A percentile compares a stretch with the other conserved stretches of the same genome.
Conservation (phyloP, 1,284 basidiomycete genomes). For the Meira miltonrushii region DNA sequence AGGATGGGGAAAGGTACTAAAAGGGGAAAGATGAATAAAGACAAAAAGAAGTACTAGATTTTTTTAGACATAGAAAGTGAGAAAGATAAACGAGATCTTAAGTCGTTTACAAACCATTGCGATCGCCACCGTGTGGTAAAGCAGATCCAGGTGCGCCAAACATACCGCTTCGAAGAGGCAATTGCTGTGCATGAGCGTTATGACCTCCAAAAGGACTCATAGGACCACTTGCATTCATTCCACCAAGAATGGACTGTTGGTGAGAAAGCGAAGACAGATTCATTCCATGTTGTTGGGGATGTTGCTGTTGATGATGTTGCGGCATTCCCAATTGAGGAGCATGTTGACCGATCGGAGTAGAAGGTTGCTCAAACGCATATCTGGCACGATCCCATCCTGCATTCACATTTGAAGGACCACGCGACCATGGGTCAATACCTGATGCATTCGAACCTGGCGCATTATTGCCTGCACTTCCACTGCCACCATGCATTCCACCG, state of each 20-base stretch:
- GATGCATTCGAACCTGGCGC: neutral
- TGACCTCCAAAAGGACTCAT: neutral
- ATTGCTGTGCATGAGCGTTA: neutral
- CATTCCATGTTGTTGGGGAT: neutral
- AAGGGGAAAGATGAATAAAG: neutral
- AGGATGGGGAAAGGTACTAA: neutral
- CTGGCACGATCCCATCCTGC: conserved; percentile 44
- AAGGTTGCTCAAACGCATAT: conserved; percentile 44
- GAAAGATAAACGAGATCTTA: neutral
- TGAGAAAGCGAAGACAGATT: neutral
- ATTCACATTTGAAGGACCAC: conserved; percentile 15
- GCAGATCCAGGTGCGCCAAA: neutral
- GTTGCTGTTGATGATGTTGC: conserved; percentile 8
- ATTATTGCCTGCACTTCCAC: neutral
- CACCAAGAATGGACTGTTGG: neutral
- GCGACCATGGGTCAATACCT: conserved; percentile 29
- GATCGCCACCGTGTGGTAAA: neutral
- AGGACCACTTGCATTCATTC: neutral
- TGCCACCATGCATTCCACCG: conserved; percentile 6
- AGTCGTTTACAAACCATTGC: neutral
- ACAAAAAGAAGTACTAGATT: neutral
- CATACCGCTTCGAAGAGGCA: neutral
- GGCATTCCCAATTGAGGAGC: neutral
- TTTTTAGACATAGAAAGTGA: neutral
- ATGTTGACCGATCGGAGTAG: neutral